phyloP scores from a whole-genome alignment of 192 early-diverging fungal genomes.

The Coemansia sp. region DNA sequence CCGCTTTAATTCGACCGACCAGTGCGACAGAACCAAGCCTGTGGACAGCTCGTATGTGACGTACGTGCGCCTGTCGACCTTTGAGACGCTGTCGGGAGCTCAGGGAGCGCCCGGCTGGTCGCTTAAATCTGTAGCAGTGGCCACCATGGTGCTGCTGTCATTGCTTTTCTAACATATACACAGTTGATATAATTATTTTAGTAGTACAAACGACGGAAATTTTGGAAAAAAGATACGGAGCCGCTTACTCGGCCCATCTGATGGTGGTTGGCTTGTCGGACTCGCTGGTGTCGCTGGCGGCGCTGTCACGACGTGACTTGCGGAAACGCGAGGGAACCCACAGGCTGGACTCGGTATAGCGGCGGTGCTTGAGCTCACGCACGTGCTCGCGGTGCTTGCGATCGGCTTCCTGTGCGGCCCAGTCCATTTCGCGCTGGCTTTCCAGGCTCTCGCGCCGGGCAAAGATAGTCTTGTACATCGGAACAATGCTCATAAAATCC shows the following conservation, averaged over 20 bases:
- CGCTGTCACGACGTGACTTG: background rate
- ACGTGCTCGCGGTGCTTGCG: constrained; percentile 13
- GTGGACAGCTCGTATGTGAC: constrained; percentile 14
- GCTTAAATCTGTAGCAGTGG: constrained; percentile 8
- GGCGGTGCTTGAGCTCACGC: constrained; percentile 3
- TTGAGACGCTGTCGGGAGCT: constrained; percentile 3
- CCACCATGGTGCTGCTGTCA: constrained; percentile 1
- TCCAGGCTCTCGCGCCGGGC: background rate
- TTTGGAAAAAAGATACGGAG: background rate
- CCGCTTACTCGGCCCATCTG: constrained; percentile 4
- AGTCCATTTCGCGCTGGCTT: constrained; percentile 5
- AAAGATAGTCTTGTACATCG: constrained; percentile 7
- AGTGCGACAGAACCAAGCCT: constrained; percentile 17
- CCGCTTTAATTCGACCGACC: constrained; percentile 9
- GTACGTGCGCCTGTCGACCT: constrained; percentile 25
- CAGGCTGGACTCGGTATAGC: constrained; percentile 4
- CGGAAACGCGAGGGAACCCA: constrained; percentile 9
- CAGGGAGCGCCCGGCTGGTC: too few species aligned
- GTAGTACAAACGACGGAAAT: background rate
- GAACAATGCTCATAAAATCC: constrained; percentile 11
- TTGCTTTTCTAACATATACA: too few species aligned
- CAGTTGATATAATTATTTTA: constrained; percentile 3
- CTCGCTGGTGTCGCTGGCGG: background rate
- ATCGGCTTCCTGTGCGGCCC: constrained; percentile 3
- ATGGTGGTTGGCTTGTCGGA: constrained; percentile 4